phyloP scores from a whole-genome alignment of 106 monocot genomes.

The Ottelia alismoides region DNA sequence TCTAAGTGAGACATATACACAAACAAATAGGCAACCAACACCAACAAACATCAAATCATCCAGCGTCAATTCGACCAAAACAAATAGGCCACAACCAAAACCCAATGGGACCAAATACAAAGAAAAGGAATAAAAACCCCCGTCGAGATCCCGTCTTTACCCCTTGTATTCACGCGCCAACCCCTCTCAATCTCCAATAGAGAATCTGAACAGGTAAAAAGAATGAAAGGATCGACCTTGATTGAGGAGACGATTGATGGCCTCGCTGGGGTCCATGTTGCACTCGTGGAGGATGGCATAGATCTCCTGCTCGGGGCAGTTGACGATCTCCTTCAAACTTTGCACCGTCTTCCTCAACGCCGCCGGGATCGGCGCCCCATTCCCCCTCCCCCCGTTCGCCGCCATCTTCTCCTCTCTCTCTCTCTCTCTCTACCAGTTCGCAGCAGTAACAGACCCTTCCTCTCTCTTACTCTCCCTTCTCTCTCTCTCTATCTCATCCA shows the following conservation, averaged over 20 bases:
- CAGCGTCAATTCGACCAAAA: too few species aligned
- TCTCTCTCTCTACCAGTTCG: background rate
- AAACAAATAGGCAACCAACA: too few species aligned
- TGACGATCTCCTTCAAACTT: conserved; percentile 74
- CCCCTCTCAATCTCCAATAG: too few species aligned
- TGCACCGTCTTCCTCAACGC: conserved; percentile 48
- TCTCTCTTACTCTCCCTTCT: conserved; percentile 5
- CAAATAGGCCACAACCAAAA: too few species aligned
- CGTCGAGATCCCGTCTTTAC: too few species aligned
- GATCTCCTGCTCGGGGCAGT: conserved; percentile 64
- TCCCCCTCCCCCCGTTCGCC: conserved; percentile 12
- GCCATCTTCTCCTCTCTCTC: conserved; percentile 1
- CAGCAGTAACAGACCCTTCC: background rate
- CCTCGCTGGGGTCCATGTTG: conserved; percentile 69
- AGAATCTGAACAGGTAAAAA: too few species aligned
- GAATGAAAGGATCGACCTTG: conserved; percentile 26
- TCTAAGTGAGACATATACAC: too few species aligned
- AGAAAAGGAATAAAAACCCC: too few species aligned
- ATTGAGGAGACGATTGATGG: conserved; percentile 54
- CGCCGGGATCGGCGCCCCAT: conserved; percentile 19
- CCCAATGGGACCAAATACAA: too few species aligned
- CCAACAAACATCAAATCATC: too few species aligned
- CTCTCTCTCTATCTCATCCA: too few species aligned
- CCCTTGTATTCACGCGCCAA: too few species aligned
- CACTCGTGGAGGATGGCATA: conserved; percentile 69